Conservation (phyloP, 257 asterid species). For the Solanum piurae region DNA sequence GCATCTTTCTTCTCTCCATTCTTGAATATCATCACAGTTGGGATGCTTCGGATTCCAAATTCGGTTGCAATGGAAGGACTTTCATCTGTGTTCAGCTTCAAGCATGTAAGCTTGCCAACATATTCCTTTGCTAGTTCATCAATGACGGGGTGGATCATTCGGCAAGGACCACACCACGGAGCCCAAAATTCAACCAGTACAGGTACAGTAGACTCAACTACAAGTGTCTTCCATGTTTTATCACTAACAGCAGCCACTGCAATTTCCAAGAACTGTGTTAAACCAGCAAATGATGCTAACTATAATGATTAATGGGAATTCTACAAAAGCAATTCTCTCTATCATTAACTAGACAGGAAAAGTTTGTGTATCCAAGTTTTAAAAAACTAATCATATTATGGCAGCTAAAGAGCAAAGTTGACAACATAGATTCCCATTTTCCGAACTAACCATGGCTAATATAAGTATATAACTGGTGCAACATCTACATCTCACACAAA, state of each 20-base stretch:
- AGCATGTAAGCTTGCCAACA: conserved; percentile 69
- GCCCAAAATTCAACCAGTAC: conserved; percentile 97
- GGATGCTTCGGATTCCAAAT: conserved; percentile 90
- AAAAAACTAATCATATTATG: not conserved
- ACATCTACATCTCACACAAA: not conserved
- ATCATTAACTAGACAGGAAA: not conserved
- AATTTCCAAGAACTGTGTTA: conserved; percentile 1
- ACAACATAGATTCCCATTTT: not conserved
- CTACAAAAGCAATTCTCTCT: not conserved
- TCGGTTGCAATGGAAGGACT: conserved; percentile 63
- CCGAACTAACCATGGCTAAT: not conserved
- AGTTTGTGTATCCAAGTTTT: too few relatives aligned
- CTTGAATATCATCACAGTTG: conserved; percentile 79
- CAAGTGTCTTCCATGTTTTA: conserved; percentile 46
- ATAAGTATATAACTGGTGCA: not conserved
- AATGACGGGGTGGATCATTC: conserved; percentile 78
- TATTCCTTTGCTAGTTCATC: conserved; percentile 71
- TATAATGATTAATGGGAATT: not conserved
- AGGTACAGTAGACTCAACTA: conserved; percentile 41
- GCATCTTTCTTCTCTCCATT: conserved; percentile 87
- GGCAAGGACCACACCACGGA: conserved; percentile 99
- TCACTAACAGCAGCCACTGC: conserved; percentile 61
- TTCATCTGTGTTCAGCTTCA: conserved; percentile 85
- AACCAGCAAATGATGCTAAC: conserved; percentile 4
- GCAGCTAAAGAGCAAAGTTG: not conserved